Conservation (phyloP, 208 protist genomes). For the Trypanosoma cruzi region DNA sequence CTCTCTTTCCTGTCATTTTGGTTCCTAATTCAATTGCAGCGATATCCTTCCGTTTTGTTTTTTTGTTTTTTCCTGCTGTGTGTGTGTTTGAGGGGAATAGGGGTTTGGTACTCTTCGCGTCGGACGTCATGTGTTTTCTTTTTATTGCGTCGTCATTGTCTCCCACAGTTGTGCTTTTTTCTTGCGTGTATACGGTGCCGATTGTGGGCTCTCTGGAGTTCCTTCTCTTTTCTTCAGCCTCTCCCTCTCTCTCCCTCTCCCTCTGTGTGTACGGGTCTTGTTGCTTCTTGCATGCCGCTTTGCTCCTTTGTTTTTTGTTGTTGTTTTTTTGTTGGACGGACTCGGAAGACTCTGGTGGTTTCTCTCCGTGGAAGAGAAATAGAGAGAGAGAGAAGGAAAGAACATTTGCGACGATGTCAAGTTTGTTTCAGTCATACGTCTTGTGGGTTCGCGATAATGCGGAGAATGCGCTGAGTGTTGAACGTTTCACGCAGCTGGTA, state of each 20-base stretch:
- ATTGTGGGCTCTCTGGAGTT: no score
- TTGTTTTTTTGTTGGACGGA: neutral
- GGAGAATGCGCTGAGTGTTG: constrained; percentile 61
- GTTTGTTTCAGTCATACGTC: constrained; percentile 48
- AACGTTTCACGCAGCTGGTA: constrained; percentile 66
- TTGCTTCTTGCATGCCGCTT: neutral
- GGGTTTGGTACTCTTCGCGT: no score
- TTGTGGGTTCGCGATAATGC: constrained; percentile 75
- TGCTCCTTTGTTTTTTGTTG: neutral
- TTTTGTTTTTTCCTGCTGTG: no score
- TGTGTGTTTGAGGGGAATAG: no score
- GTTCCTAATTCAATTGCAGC: no score
- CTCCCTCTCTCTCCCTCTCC: neutral
- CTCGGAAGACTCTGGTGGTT: neutral
- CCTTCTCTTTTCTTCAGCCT: neutral
- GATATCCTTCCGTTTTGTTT: no score
- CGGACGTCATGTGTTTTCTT: no score
- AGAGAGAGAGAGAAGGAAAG: neutral
- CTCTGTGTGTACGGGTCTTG: neutral
- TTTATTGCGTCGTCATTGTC: no score
- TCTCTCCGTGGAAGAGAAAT: neutral
- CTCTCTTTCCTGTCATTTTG: no score
- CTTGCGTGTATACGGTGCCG: neutral
- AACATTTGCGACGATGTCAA: neutral
- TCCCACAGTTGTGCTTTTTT: no score